Base-by-base conservation (phyloP, 225 moss, liverwort and hornwort species). In the Sphagnum tenellum region DNA sequence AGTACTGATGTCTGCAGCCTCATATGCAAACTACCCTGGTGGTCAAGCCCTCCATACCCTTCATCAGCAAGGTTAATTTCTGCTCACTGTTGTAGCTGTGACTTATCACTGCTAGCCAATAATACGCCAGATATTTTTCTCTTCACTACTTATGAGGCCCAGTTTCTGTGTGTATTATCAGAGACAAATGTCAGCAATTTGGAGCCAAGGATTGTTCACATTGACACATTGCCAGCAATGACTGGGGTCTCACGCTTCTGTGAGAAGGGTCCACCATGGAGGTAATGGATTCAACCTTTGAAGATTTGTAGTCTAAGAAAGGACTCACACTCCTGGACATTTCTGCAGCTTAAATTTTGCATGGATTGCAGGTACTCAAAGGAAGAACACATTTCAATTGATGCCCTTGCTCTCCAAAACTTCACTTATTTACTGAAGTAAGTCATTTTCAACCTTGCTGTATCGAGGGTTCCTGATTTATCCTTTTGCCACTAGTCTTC, bases 11-110 rank as follows among this genome's bases (percentile, higher is more conserved):
- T 73, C 92, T 57, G 63, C 75, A 63, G 98, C 93, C n/a, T 90
- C 98, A 49, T 90, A 98, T 73, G 78, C 86, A 44, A 98, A 98
- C 62, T 98, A 98, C 78, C 93, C 93, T 64, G 98, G 98, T 69
- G 93, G 90, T 52, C 71, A 87, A 74, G 93, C 85, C 45, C 85
- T 98, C 60, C 79, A 78, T 62, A 52, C 84, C 62, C 92, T 98
- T 64, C 98, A 98, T 68, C 72, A 59, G n/a, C 84, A 73, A 82
- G 89, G 90, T 90, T 70, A 73, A 44, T 63, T 60, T 47, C 64
- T 67, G 12, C 12, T 29, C 29, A 29, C 29, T 29, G 29, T 29
- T 29, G n/a, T n/a, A 56, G 9, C n/a, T n/a, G 56, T 12, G 13
- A 8, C 9, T 12, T 9, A 12, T 8, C 7, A n/a, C 60, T 61